Conservation (phyloP, 257 asterid genomes). For the Nicotiana undulata region DNA sequence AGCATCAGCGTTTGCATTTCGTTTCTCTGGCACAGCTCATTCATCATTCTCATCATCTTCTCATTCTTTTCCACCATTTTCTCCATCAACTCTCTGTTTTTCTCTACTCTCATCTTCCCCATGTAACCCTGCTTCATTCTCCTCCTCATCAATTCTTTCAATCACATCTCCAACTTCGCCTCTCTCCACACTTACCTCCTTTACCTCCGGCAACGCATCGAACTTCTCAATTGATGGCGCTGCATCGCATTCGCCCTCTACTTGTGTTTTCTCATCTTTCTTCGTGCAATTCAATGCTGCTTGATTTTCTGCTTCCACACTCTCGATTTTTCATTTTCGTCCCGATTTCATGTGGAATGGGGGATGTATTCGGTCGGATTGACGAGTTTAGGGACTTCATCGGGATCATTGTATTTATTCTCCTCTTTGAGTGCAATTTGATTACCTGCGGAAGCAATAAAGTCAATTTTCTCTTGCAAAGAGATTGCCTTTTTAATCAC, state of each 20-base stretch:
- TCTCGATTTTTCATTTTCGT: neutral
- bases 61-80: conserved; percentile 46
- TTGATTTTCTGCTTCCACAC: neutral
- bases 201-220: neutral
- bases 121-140: neutral
- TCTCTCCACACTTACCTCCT: neutral
- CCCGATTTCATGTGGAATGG: neutral
- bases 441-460: conserved; percentile 11
- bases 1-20: conserved; percentile 44
- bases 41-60: conserved; percentile 66
- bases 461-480: conserved; percentile 63
- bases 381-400: neutral
- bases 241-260: neutral
- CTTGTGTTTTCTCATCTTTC: neutral
- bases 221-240: too few relatives aligned
- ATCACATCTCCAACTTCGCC: neutral
- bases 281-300: neutral
- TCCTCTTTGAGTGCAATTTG: neutral
- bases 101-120: neutral
- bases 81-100: conserved; percentile 37
- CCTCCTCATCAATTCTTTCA: neutral
- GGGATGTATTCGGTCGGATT: neutral
- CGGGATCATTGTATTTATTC: neutral
- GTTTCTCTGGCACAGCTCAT: conserved; percentile 35
- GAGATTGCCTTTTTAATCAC: conserved; percentile 60